A percentile compares a stretch with the other conserved stretches of the same genome.
These are phyloP conservation scores for Rhizopogon sp. DNA, from an alignment of 768 basidiomycete species.

Conservation along the genomic window DNA sequence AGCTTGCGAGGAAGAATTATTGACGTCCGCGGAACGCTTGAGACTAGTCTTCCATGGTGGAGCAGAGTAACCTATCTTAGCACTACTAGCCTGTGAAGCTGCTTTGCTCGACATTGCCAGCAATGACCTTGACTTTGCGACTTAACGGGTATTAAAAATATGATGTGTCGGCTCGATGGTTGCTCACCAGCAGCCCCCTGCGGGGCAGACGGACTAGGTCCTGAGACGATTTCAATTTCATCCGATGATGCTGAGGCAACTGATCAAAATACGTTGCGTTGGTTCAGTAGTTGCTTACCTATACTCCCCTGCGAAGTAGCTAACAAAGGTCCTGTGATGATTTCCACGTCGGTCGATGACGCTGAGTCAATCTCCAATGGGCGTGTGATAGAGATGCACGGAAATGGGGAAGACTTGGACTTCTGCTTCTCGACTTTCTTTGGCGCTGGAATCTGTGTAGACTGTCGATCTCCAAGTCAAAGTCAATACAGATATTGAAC, in stretches of 20 bases:
- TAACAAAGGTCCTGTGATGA: neutral
- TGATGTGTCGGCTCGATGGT: neutral
- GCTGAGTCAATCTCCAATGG: neutral
- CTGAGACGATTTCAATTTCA: neutral
- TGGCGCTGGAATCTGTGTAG: neutral
- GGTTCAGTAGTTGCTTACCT: neutral
- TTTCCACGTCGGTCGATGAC: slow-evolving; percentile 1
- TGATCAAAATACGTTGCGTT: too few species aligned
- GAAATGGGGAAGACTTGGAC: neutral
- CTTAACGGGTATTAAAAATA: neutral
- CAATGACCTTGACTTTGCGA: neutral
- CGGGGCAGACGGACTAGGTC: neutral
- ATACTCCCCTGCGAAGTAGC: neutral
- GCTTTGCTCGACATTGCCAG: neutral
- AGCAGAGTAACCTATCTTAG: neutral
- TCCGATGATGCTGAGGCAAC: neutral
- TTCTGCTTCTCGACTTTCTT: neutral
- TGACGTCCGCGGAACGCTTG: neutral
- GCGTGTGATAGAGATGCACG: neutral
- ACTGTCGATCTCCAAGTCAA: neutral
- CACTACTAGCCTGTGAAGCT: neutral
- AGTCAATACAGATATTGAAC: neutral
- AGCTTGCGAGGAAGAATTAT: neutral
- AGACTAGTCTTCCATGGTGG: neutral
- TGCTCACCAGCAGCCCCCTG: neutral